Evolutionary conservation across 2,329 filamentous ascomycete species (phyloP), one percentile per base, ranked within the genome.

Genomic region (Beauveria bassiana): DNA sequence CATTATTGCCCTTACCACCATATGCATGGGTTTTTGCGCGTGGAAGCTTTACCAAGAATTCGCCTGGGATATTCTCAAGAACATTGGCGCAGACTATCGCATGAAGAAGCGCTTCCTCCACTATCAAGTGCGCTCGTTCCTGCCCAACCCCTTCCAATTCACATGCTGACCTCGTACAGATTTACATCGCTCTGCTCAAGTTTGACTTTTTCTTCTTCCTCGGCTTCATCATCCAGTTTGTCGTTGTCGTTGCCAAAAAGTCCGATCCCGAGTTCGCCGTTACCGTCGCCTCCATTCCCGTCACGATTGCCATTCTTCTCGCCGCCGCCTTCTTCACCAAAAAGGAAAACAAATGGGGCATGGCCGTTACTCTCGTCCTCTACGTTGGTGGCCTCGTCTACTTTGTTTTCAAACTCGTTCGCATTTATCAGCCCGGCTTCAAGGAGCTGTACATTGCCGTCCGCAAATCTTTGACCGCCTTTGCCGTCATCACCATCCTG

Each of bases 191-290:
- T 43, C 84, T 99, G 12, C 83, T 99, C 66, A 99, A 99, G 76
- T 99, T 99, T 74, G 95, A 99, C 77, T 98, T 99, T 77, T 99
- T 99, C 86, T 98, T 99, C 81, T 99, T 99, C 82, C 86, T 99
- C 56, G 95, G 93, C 60, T 99, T 99, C 75, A 98, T 95, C 7
- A 91, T 99, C 52, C 95, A 99, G 72, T 99, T 99, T 75, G 84
- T 98, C 59, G 93, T 99, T 68, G 89, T 98, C 63, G 92, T 99
- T 63, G 87, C 85, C 50, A 79, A 81, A 50, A 83, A 79, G 63
- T 82, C 82, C 53, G 83, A 88, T 64, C 79, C 86, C 68, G 95
- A 99, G 74, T 91, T 95, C 68, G 89, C 84, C 60, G 81, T 98
- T 58, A 99, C 96, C 8, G 86, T 95, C 53, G 90, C 88, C 64